These are phyloP conservation scores for Hippophae tibetana DNA, from an alignment of 306 rosid species.

Conservation along the genomic window DNA sequence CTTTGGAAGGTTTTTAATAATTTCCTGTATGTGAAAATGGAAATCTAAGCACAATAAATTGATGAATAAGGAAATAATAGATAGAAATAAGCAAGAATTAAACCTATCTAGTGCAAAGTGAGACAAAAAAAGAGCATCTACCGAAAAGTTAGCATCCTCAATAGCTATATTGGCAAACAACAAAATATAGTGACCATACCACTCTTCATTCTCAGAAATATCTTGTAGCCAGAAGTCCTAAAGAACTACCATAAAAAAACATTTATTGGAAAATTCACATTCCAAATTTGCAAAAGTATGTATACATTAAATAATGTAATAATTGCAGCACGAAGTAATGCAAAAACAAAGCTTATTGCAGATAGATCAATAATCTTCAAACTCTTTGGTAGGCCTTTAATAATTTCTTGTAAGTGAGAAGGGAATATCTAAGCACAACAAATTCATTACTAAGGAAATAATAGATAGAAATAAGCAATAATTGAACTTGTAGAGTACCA, in stretches of 20 bases:
- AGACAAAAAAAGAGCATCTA: too few species aligned
- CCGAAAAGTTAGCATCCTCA: too few species aligned
- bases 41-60: too few species aligned
- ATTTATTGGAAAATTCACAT: conserved; percentile 7
- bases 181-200: conserved; percentile 50
- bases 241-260: conserved; percentile 17
- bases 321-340: neutral
- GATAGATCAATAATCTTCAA: conserved; percentile 98
- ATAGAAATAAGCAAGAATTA: too few species aligned
- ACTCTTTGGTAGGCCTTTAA: conserved; percentile 68
- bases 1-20: too few species aligned
- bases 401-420: conserved; percentile 58
- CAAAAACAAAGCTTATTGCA: conserved; percentile 49
- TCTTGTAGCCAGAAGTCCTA: conserved; percentile 86
- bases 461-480: conserved; percentile 6
- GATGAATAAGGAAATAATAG: too few species aligned
- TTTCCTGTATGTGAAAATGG: too few species aligned
- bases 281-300: neutral
- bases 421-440: too few species aligned
- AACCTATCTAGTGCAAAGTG: too few species aligned
- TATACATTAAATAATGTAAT: neutral
- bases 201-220: conserved; percentile 76
- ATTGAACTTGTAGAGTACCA: conserved; percentile 85
- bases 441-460: conserved; percentile 3
- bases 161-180: too few species aligned